Evolutionary conservation across 805 yeast species (phyloP).

Genomic region (Kregervanrija fluxuum): DNA sequence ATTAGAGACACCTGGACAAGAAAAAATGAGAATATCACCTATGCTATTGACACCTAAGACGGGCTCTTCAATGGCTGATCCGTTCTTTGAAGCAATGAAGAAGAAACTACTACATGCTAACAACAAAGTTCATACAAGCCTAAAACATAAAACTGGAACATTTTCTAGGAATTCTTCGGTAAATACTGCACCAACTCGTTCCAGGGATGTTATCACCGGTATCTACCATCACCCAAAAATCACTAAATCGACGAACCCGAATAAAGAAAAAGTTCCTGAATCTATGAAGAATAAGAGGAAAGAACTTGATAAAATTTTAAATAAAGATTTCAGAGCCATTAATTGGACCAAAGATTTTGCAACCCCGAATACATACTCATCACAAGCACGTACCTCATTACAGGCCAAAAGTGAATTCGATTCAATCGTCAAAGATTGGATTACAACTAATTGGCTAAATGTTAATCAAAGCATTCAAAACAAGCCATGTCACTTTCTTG

Average conservation of each 20-base stretch:
- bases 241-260: not conserved
- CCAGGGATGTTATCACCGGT: slow-evolving; percentile 1
- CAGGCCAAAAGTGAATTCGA: slow-evolving; percentile 18
- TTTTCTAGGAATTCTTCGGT: not conserved
- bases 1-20: too few relatives aligned
- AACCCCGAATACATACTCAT: not conserved
- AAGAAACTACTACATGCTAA: not conserved
- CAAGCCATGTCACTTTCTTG: slow-evolving; percentile 17
- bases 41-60: not conserved
- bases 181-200: not conserved
- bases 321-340: not conserved
- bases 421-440: slow-evolving; percentile 19
- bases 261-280: slow-evolving; percentile 1
- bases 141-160: not conserved
- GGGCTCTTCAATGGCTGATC: not conserved
- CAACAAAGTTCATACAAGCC: not conserved
- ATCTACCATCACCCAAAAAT: slow-evolving; percentile 1
- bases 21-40: not conserved
- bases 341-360: slow-evolving; percentile 2
- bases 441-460: slow-evolving; percentile 15
- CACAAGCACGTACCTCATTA: slow-evolving; percentile 7
- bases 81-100: slow-evolving; percentile 2
- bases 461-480: slow-evolving; percentile 9
- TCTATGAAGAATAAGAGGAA: slow-evolving; percentile 2
- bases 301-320: not conserved